Conservation (phyloP, 169 alveolate genomes). For the Plasmodium billcollinsi region DNA sequence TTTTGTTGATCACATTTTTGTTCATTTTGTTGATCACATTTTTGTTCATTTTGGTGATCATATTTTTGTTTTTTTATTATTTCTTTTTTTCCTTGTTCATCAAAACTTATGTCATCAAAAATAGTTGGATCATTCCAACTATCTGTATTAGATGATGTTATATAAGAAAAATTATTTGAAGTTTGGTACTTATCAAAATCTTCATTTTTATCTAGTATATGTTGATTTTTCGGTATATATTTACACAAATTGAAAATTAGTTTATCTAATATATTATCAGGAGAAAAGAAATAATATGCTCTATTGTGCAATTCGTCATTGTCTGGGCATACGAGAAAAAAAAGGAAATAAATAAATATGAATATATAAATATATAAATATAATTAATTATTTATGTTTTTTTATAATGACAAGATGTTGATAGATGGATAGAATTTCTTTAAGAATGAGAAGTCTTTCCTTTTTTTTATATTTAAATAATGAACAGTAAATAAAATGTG, state of each 20-base stretch:
- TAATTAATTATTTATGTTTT: too few relatives aligned
- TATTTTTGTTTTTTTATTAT: not conserved
- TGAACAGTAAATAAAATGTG: too few relatives aligned
- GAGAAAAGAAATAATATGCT: slow-evolving; percentile 42
- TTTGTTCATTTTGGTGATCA: too few relatives aligned
- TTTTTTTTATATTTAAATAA: too few relatives aligned
- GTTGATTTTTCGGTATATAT: slow-evolving; percentile 42
- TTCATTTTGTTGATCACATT: too few relatives aligned
- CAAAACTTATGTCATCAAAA: slow-evolving; percentile 21
- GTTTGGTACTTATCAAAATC: not conserved
- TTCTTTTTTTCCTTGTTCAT: slow-evolving; percentile 11
- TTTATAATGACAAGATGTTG: too few relatives aligned
- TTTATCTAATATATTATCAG: slow-evolving; percentile 51
- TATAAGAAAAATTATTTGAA: not conserved
- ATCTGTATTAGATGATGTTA: slow-evolving; percentile 8
- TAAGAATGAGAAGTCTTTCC: too few relatives aligned
- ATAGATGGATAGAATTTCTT: too few relatives aligned
- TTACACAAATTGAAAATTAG: slow-evolving; percentile 55
- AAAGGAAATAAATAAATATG: not conserved
- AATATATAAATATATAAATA: too few relatives aligned
- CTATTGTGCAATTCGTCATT: slow-evolving; percentile 35
- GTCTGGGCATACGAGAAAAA: slow-evolving; percentile 3
- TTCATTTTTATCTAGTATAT: slow-evolving; percentile 25
- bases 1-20: too few relatives aligned
- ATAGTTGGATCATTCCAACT: slow-evolving; percentile 38